Conservation (phyloP, 2,329 filamentous ascomycete genomes). For the Penicillium sp. region DNA sequence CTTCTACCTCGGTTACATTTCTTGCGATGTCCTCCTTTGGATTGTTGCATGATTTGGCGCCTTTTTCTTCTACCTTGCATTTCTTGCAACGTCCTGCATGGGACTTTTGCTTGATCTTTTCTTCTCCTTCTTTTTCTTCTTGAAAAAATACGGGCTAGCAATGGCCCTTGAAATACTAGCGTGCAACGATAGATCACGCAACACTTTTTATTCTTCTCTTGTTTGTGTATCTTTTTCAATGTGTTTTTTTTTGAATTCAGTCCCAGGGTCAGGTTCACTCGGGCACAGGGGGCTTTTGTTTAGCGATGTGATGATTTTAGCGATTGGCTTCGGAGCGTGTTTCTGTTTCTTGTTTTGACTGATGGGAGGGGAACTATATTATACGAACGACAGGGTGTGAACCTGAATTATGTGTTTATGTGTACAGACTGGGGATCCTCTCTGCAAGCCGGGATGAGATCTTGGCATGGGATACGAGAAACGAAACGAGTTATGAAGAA, state of each 20-base stretch:
- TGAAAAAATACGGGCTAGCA: slow-evolving; percentile 12
- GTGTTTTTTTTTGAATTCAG: not conserved
- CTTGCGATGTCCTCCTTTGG: not conserved
- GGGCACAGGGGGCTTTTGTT: slow-evolving; percentile 4
- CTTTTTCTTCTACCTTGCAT: not conserved
- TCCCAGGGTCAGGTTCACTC: slow-evolving; percentile 3
- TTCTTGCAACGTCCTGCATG: not conserved
- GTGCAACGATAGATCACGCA: slow-evolving; percentile 20
- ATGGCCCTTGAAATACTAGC: slow-evolving; percentile 16
- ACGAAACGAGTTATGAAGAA: slow-evolving; percentile 13
- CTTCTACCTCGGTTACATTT: not conserved
- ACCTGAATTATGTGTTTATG: slow-evolving; percentile 9
- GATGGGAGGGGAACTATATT: slow-evolving; percentile 12
- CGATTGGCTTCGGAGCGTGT: slow-evolving; percentile 17
- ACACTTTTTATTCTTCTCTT: slow-evolving; percentile 6
- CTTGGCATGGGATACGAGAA: slow-evolving; percentile 12
- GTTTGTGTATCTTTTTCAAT: slow-evolving; percentile 6
- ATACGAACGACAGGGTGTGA: slow-evolving; percentile 10
- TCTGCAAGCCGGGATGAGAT: not conserved
- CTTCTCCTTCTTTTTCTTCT: not conserved
- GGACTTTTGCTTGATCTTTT: too few relatives aligned
- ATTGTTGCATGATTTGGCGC: not conserved
- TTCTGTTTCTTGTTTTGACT: slow-evolving; percentile 17
- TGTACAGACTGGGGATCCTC: slow-evolving; percentile 7
- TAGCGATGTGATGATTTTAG: slow-evolving; percentile 11